These are phyloP conservation scores for Nepenthes mirabilis DNA, from an alignment of 148 eudicot species.

Conservation along the genomic window DNA sequence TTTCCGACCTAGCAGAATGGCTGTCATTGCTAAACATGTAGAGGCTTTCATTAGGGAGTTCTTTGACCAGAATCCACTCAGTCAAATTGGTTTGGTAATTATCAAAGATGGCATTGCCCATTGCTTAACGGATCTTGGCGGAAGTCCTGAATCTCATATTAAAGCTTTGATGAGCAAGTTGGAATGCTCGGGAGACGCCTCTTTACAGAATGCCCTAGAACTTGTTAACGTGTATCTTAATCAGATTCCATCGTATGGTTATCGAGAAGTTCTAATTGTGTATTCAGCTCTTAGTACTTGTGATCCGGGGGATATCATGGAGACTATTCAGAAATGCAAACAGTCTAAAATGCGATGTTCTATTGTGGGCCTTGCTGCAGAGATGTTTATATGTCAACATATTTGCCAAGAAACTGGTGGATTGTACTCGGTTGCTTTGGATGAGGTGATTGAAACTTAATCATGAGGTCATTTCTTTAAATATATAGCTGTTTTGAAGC, in stretches of 20 bases:
- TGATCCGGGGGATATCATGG: constrained; percentile 95
- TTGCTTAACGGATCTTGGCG: constrained; percentile 85
- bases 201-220: constrained; percentile 83
- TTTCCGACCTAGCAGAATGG: constrained; percentile 84
- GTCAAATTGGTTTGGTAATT: constrained; percentile 71
- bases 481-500: background rate
- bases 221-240: constrained; percentile 60
- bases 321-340: constrained; percentile 82
- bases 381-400: constrained; percentile 81
- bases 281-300: constrained; percentile 91
- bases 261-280: constrained; percentile 76
- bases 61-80: constrained; percentile 91
- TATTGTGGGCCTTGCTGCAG: constrained; percentile 82
- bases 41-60: constrained; percentile 89
- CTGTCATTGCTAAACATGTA: constrained; percentile 65
- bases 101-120: constrained; percentile 85
- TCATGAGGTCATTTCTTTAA: background rate
- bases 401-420: constrained; percentile 93
- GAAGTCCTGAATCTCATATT: constrained; percentile 92
- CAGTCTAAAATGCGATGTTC: constrained; percentile 87
- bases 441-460: constrained; percentile 59
- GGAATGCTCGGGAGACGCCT: constrained; percentile 90
- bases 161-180: constrained; percentile 81
- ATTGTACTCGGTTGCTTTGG: constrained; percentile 65
- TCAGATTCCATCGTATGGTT: constrained; percentile 89